Evolutionary conservation across 768 basidiomycete genomes (phyloP).

Genomic region (Pulveroboletus sp.): DNA sequence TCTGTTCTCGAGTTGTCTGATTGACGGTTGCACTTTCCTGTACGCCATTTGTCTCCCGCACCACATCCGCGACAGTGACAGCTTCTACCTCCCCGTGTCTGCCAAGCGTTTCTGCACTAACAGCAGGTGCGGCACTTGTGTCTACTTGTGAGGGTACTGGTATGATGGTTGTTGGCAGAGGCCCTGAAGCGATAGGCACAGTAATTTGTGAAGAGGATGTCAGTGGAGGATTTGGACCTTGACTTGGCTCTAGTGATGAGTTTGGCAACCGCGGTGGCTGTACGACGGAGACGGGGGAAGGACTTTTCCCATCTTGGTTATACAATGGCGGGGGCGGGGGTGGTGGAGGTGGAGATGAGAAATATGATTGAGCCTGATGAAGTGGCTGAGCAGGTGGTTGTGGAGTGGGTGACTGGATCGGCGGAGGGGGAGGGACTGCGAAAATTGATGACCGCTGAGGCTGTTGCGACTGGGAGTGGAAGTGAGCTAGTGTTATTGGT

Average conservation of each 20-base stretch:
- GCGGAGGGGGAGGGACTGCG: slow-evolving; percentile 17
- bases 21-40: not conserved
- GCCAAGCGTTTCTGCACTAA: slow-evolving; percentile 30
- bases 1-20: not conserved
- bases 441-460: slow-evolving; percentile 14
- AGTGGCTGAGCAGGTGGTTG: slow-evolving; percentile 12
- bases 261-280: slow-evolving; percentile 9
- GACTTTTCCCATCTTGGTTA: not conserved
- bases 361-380: slow-evolving; percentile 20
- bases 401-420: slow-evolving; percentile 11
- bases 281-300: not conserved
- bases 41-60: slow-evolving; percentile 32
- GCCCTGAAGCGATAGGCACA: slow-evolving; percentile 9
- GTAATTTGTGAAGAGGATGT: slow-evolving; percentile 1
- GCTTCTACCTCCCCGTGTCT: slow-evolving; percentile 42
- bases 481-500: not conserved
- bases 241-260: not conserved
- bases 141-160: slow-evolving; percentile 16
- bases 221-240: slow-evolving; percentile 7
- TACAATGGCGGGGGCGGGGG: slow-evolving; percentile 6
- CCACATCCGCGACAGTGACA: no score
- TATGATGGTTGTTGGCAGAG: slow-evolving; percentile 17
- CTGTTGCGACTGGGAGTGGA: not conserved
- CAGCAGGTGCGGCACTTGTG: not conserved
- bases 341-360: slow-evolving; percentile 16